Conservation (phyloP, 1,284 basidiomycete genomes). For the Ustilago tritici region DNA sequence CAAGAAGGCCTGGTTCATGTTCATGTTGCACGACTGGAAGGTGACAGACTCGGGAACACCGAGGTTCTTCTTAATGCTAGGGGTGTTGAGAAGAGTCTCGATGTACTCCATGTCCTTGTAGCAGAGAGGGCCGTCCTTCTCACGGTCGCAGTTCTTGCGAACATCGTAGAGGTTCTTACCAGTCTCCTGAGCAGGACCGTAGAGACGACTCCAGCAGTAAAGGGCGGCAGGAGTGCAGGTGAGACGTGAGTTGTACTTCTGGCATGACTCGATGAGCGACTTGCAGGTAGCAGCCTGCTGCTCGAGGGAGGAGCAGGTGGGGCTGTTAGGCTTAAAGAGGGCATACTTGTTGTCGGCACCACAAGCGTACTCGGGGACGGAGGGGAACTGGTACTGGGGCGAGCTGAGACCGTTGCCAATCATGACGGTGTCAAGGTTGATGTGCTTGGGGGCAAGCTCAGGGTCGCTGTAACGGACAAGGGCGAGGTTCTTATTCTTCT, state of each 20-base stretch:
- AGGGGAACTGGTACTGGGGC: conserved; percentile 69
- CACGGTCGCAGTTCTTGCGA: conserved; percentile 79
- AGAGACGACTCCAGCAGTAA: conserved; percentile 72
- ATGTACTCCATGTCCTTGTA: conserved; percentile 76
- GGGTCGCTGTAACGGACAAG: conserved; percentile 38
- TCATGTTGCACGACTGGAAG: conserved; percentile 74
- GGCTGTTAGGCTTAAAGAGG: conserved; percentile 78
- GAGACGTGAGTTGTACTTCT: conserved; percentile 65
- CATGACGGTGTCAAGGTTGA: conserved; percentile 66
- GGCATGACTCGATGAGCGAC: conserved; percentile 72
- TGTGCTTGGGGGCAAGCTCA: conserved; percentile 52
- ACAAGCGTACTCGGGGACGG: conserved; percentile 83
- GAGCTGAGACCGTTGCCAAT: conserved; percentile 68
- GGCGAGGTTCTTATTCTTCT: conserved; percentile 64
- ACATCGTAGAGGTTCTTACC: conserved; percentile 80
- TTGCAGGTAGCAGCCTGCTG: conserved; percentile 80
- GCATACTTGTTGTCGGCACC: conserved; percentile 72
- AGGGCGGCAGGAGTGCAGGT: conserved; percentile 74
- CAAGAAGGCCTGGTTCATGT: conserved; percentile 78
- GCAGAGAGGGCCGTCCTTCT: conserved; percentile 75
- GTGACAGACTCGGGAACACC: conserved; percentile 76
- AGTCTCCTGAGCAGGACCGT: conserved; percentile 73
- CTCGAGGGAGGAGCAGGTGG: conserved; percentile 77
- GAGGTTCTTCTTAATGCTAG: conserved; percentile 79
- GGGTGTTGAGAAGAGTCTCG: conserved; percentile 68